Evolutionary conservation across 805 yeast genomes (phyloP).

Genomic region (Suhomyces sp.): DNA sequence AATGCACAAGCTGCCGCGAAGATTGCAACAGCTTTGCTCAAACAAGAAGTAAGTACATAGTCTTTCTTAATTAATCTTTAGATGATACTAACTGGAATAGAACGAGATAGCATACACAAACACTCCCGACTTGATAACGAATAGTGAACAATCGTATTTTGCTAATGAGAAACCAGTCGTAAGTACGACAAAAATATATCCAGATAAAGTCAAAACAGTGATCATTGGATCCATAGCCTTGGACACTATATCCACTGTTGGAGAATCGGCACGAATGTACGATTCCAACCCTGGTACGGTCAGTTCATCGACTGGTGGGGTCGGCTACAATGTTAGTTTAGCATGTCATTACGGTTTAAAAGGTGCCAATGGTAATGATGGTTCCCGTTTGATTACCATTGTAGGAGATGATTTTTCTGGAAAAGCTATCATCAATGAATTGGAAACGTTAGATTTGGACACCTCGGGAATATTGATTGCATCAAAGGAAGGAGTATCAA

Average conservation of each 20-base stretch:
- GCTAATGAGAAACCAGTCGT: neutral
- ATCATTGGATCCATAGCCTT: conserved; percentile 77
- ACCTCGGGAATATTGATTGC: conserved; percentile 40
- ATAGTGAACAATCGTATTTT: no score
- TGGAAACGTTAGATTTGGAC: conserved; percentile 29
- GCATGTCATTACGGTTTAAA: conserved; percentile 46
- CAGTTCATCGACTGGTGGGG: conserved; percentile 71
- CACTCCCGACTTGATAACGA: no score
- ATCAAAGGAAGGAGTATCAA: conserved; percentile 20
- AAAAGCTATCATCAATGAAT: conserved; percentile 28
- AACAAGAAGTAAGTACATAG: conserved; percentile 26
- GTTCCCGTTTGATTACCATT: conserved; percentile 51
- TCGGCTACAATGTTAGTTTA: conserved; percentile 74
- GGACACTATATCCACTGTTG: conserved; percentile 61
- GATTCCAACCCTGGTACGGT: conserved; percentile 77
- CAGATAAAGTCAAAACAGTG: conserved; percentile 27
- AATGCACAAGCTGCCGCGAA: conserved; percentile 69
- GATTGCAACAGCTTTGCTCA: conserved; percentile 57
- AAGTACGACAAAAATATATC: neutral
- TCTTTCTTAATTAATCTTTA: neutral
- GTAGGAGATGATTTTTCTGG: conserved; percentile 65
- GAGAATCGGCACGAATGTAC: conserved; percentile 22
- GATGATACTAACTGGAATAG: conserved; percentile 5
- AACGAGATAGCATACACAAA: no score
- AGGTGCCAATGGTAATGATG: conserved; percentile 5